Percentiles rank a stretch among this genome's conserved stretches.
phyloP scores from a whole-genome alignment of 2,329 filamentous ascomycete genomes.

The Fusarium xylarioides region DNA sequence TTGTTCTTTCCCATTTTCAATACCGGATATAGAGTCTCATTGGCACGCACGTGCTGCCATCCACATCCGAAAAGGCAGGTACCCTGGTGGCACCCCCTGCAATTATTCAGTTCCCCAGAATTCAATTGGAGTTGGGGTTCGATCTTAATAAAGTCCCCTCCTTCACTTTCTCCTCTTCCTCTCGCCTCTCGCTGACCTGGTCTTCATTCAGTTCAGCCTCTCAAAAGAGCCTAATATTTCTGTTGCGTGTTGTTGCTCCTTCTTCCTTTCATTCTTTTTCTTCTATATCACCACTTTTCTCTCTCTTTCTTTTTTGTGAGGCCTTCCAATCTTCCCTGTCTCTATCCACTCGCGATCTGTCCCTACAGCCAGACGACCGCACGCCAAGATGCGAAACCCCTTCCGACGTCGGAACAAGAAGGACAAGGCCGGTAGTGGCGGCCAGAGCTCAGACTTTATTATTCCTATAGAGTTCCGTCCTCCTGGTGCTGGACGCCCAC shows the following conservation, averaged over 20 bases:
- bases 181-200: conserved; percentile 1
- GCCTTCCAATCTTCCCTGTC: neutral
- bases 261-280: neutral
- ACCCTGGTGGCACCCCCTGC: conserved; percentile 32
- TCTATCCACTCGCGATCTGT: neutral
- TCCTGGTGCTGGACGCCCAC: conserved; percentile 36
- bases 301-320: neutral
- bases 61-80: conserved; percentile 28
- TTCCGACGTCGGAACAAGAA: conserved; percentile 53
- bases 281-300: neutral
- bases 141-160: conserved; percentile 29
- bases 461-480: conserved; percentile 46
- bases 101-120: conserved; percentile 33
- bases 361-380: conserved; percentile 5
- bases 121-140: conserved; percentile 22
- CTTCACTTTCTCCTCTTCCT: conserved; percentile 20
- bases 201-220: conserved; percentile 3
- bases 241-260: neutral
- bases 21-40: conserved; percentile 16
- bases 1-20: conserved; percentile 15
- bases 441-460: conserved; percentile 35
- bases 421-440: conserved; percentile 41
- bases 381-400: conserved; percentile 48
- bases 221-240: conserved; percentile 2
- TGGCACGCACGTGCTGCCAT: conserved; percentile 34